These are phyloP conservation scores for Blumeria graminis DNA, from an alignment of 2,329 filamentous ascomycete species.

Conservation along the genomic window DNA sequence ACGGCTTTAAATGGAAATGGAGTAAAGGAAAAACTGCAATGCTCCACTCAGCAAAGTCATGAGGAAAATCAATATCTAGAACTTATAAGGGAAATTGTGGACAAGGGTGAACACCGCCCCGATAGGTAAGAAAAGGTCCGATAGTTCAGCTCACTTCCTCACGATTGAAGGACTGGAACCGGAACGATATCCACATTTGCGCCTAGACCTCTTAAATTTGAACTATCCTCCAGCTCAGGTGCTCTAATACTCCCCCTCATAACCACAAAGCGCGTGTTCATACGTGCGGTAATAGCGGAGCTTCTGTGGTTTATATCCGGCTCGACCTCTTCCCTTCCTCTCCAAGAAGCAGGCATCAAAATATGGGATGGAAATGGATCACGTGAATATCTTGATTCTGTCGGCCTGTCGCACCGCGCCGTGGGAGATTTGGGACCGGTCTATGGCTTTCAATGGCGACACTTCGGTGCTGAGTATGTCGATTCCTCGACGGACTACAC, in stretches of 20 bases:
- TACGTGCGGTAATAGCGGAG: conserved; percentile 69
- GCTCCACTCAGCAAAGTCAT: conserved; percentile 20
- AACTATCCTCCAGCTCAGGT: conserved; percentile 36
- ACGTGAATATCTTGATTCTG: conserved; percentile 64
- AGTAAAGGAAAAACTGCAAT: too few relatives aligned
- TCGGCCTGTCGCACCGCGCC: conserved; percentile 58
- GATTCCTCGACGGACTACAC: conserved; percentile 60
- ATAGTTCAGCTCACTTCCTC: conserved; percentile 2
- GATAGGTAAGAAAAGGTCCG: conserved; percentile 36
- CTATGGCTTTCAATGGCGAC: conserved; percentile 96
- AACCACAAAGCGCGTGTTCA: conserved; percentile 91
- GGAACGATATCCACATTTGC: conserved; percentile 81
- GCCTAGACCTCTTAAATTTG: conserved; percentile 66
- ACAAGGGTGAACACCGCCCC: conserved; percentile 63
- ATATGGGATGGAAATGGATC: conserved; percentile 98
- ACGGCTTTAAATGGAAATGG: too few relatives aligned
- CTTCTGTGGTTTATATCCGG: conserved; percentile 90
- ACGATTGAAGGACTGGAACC: conserved; percentile 51
- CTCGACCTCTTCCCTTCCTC: conserved; percentile 51
- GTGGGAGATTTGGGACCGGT: conserved; percentile 84
- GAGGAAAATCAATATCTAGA: conserved; percentile 91
- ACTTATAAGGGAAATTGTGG: conserved; percentile 64
- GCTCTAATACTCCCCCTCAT: conserved; percentile 63
- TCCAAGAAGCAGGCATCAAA: conserved; percentile 62
- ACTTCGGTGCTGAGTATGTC: conserved; percentile 79